Conservation (phyloP, 345 rosid species). For the Geranium brycei region DNA sequence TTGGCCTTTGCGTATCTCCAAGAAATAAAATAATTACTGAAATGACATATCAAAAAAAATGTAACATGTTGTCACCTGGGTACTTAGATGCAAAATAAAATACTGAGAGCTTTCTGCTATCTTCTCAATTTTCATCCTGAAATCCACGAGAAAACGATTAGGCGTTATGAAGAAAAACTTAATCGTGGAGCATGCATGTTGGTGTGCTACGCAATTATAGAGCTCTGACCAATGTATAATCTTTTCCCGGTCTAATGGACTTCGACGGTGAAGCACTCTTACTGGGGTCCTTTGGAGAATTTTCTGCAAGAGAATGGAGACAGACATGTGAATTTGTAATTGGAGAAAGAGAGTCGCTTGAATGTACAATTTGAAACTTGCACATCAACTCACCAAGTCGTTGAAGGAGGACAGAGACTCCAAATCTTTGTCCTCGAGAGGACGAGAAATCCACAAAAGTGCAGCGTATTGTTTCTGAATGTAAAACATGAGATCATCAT, state of each 20-base stretch:
- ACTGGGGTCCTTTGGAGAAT: slow-evolving; percentile 78
- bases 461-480: slow-evolving; percentile 92
- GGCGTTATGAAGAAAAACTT: slow-evolving; percentile 4
- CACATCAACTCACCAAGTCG: slow-evolving; percentile 43
- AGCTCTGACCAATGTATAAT: slow-evolving; percentile 61
- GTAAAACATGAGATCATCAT: not conserved
- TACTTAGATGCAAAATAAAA: slow-evolving; percentile 82
- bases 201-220: slow-evolving; percentile 2
- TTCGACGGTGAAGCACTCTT: slow-evolving; percentile 92
- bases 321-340: not conserved
- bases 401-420: slow-evolving; percentile 37
- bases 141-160: slow-evolving; percentile 4
- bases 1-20: too few species aligned
- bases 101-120: slow-evolving; percentile 58
- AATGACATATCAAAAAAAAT: not conserved
- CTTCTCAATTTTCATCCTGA: slow-evolving; percentile 82
- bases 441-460: slow-evolving; percentile 83
- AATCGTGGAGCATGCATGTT: not conserved
- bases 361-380: not conserved
- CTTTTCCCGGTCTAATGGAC: slow-evolving; percentile 81
- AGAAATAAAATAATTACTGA: not conserved
- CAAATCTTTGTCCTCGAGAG: slow-evolving; percentile 58
- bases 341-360: not conserved
- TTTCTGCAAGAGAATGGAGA: slow-evolving; percentile 29
- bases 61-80: slow-evolving; percentile 43